Conservation (phyloP, 2,329 filamentous ascomycete genomes). For the Clonostachys rosea region DNA sequence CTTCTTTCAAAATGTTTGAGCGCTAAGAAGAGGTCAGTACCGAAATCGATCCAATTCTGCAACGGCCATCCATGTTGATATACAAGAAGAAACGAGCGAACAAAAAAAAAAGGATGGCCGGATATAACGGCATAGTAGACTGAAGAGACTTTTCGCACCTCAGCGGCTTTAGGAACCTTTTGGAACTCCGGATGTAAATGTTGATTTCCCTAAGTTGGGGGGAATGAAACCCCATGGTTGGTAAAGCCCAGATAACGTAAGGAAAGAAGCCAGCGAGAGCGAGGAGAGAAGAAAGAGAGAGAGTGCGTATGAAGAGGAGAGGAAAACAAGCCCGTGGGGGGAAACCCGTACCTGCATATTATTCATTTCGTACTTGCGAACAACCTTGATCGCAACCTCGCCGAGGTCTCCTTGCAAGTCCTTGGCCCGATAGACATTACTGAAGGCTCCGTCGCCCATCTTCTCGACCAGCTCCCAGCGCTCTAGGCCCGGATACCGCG, state of each 20-base stretch:
- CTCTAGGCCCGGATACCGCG: slow-evolving; percentile 44
- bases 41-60: background rate
- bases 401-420: slow-evolving; percentile 67
- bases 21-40: slow-evolving; percentile 53
- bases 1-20: slow-evolving; percentile 96
- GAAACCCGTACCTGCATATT: slow-evolving; percentile 82
- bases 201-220: slow-evolving; percentile 68
- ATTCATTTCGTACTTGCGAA: slow-evolving; percentile 99
- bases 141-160: slow-evolving; percentile 67
- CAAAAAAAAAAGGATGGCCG: slow-evolving; percentile 15
- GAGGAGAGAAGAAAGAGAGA: slow-evolving; percentile 10
- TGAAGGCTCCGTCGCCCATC: slow-evolving; percentile 99
- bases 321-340: slow-evolving; percentile 2
- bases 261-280: slow-evolving; percentile 1
- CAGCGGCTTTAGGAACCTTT: slow-evolving; percentile 89
- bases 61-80: background rate
- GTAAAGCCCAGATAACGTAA: slow-evolving; percentile 27
- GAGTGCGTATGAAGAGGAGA: slow-evolving; percentile 8
- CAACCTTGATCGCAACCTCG: slow-evolving; percentile 96
- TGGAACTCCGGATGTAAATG: slow-evolving; percentile 96
- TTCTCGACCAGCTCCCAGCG: slow-evolving; percentile 86
- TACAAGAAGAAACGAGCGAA: slow-evolving; percentile 14
- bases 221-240: slow-evolving; percentile 42
- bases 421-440: slow-evolving; percentile 90
- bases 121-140: slow-evolving; percentile 1